phyloP scores from a whole-genome alignment of 1,284 basidiomycete species.

The Kwoniella shivajii region DNA sequence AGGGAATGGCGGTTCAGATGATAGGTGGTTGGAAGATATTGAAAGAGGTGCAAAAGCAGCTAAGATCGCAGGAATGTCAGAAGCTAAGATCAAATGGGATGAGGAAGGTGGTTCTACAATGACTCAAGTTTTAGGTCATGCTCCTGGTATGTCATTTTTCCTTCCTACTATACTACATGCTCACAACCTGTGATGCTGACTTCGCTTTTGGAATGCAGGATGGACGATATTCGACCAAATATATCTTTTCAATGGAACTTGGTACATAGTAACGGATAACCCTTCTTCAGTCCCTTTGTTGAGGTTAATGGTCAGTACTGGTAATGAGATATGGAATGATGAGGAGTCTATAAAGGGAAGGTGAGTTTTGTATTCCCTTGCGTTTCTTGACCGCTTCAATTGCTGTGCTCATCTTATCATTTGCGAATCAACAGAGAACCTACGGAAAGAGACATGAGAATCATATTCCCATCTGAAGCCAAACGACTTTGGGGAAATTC shows the following conservation, averaged over 20 bases:
- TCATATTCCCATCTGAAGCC: constrained; percentile 71
- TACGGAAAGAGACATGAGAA: constrained; percentile 72
- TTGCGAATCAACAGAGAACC: constrained; percentile 56
- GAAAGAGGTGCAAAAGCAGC: constrained; percentile 27
- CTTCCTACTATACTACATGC: neutral
- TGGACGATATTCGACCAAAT: constrained; percentile 79
- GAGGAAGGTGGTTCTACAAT: constrained; percentile 34
- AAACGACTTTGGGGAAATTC: constrained; percentile 65
- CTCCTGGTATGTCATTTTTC: constrained; percentile 47
- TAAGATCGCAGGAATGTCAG: constrained; percentile 34
- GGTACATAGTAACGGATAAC: constrained; percentile 55
- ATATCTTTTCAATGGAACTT: constrained; percentile 56
- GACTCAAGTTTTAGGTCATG: constrained; percentile 50
- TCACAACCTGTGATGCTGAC: neutral
- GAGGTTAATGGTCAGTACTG: constrained; percentile 54
- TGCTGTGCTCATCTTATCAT: neutral
- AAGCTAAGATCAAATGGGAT: constrained; percentile 48
- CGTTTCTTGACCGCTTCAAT: neutral
- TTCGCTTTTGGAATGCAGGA: constrained; percentile 54
- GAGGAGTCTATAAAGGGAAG: constrained; percentile 53
- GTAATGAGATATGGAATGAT: constrained; percentile 55
- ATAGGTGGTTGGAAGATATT: constrained; percentile 31
- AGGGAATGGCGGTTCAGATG: neutral
- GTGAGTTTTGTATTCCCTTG: constrained; percentile 27
- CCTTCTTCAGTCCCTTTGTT: constrained; percentile 52